Conservation (phyloP, 495 filamentous ascomycete genomes). For the Lineolata rhizophorae region DNA sequence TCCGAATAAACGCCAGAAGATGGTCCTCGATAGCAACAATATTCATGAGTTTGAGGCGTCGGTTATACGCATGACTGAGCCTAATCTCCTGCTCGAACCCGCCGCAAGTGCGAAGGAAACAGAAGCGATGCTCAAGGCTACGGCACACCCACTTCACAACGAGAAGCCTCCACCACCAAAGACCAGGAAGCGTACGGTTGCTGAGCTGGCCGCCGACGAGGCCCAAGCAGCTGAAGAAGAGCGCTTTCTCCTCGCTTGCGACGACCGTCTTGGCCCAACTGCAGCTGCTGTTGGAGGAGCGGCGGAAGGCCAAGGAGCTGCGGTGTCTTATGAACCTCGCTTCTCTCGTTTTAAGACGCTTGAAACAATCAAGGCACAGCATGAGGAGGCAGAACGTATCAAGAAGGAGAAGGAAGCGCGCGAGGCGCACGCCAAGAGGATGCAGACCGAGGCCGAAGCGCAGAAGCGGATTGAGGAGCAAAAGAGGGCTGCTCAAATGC, state of each 20-base stretch:
- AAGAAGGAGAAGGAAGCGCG: constrained; percentile 40
- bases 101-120: constrained; percentile 43
- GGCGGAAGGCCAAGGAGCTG: constrained; percentile 50
- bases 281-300: constrained; percentile 34
- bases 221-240: constrained; percentile 74
- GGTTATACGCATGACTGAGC: constrained; percentile 43
- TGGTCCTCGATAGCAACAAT: constrained; percentile 48
- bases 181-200: constrained; percentile 76
- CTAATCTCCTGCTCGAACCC: constrained; percentile 55
- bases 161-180: constrained; percentile 63
- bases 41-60: constrained; percentile 53
- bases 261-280: constrained; percentile 52
- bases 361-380: constrained; percentile 57
- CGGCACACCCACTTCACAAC: constrained; percentile 55
- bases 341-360: constrained; percentile 85
- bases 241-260: constrained; percentile 78
- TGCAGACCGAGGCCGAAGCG: constrained; percentile 14
- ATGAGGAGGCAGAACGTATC: constrained; percentile 44
- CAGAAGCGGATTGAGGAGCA: constrained; percentile 8
- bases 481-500: constrained; percentile 17
- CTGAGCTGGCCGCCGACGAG: constrained; percentile 85
- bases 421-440: constrained; percentile 25
- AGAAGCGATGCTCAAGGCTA: constrained; percentile 40
- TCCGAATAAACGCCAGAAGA: constrained; percentile 47
- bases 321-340: constrained; percentile 52